Conservation (phyloP, 805 yeast genomes). For the Kuraishia piskuri region DNA sequence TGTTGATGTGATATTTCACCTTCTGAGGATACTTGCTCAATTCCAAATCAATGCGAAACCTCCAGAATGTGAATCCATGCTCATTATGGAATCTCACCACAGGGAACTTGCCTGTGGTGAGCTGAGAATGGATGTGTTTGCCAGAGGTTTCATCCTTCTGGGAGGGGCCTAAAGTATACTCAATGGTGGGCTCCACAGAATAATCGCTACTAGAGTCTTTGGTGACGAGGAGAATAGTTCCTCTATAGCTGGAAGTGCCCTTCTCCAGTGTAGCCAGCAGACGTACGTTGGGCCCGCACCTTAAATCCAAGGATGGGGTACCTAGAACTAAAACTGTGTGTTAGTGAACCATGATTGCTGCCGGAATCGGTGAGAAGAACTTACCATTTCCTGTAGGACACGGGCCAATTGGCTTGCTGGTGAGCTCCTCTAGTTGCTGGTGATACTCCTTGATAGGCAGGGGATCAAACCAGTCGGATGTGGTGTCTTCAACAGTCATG, state of each 20-base stretch:
- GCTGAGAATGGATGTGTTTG: constrained; percentile 1
- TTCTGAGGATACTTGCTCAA: constrained; percentile 46
- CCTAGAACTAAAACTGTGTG: constrained; percentile 11
- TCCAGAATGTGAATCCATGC: constrained; percentile 48
- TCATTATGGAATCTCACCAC: constrained; percentile 34
- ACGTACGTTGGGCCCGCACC: constrained; percentile 75
- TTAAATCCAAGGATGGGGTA: constrained; percentile 29
- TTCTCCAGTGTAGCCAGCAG: constrained; percentile 55
- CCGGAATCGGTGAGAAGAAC: background rate
- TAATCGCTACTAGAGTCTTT: constrained; percentile 25
- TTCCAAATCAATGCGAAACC: constrained; percentile 49
- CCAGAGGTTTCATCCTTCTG: constrained; percentile 7
- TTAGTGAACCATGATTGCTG: constrained; percentile 1
- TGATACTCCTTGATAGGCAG: constrained; percentile 18
- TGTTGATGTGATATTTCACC: constrained; percentile 55
- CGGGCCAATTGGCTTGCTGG: background rate
- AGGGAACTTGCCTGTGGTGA: constrained; percentile 35
- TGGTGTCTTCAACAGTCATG: background rate
- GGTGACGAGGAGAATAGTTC: constrained; percentile 57
- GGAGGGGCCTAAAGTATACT: constrained; percentile 28
- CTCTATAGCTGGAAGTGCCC: constrained; percentile 47
- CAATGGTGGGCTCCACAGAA: constrained; percentile 18
- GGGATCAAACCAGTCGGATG: constrained; percentile 19
- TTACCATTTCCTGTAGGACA: constrained; percentile 6
- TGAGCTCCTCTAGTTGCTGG: constrained; percentile 7